Conservation (phyloP, 352 stramenopile genomes). For the Globisporangium recalcitrans region DNA sequence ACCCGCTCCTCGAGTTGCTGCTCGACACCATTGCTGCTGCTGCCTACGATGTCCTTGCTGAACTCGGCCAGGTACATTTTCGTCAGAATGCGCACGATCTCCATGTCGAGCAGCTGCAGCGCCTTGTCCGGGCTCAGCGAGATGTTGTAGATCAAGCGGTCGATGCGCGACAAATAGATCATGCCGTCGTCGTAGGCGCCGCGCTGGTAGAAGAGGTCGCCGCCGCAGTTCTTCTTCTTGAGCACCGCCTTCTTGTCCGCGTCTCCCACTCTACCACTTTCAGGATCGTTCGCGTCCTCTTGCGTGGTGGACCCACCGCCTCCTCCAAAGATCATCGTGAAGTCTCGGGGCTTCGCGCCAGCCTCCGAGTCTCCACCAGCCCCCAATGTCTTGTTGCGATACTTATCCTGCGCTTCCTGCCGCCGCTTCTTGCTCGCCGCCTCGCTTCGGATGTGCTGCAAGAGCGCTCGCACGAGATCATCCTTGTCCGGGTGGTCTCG, state of each 20-base stretch:
- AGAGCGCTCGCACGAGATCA: constrained; percentile 78
- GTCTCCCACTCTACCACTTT: neutral
- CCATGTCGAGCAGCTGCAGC: constrained; percentile 63
- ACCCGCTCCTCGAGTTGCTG: constrained; percentile 52
- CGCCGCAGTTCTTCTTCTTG: constrained; percentile 44
- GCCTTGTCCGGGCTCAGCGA: constrained; percentile 46
- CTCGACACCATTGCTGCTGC: constrained; percentile 6
- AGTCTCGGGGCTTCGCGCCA: constrained; percentile 42
- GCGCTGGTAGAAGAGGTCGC: constrained; percentile 83
- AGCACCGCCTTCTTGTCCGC: constrained; percentile 13
- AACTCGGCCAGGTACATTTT: constrained; percentile 77
- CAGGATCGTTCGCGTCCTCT: neutral
- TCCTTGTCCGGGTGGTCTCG: constrained; percentile 88
- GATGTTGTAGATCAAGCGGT: constrained; percentile 78
- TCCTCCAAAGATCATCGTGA: constrained; percentile 48
- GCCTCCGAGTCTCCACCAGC: constrained; percentile 16
- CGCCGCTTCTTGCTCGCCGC: constrained; percentile 73
- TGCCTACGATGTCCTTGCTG: constrained; percentile 27
- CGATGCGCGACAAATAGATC: constrained; percentile 82
- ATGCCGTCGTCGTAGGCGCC: constrained; percentile 81
- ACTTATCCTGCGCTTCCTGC: constrained; percentile 79
- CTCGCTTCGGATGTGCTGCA: constrained; percentile 84
- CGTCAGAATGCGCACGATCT: constrained; percentile 66
- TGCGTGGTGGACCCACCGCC: constrained; percentile 1
- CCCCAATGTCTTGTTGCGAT: constrained; percentile 35